Conservation (phyloP, 495 filamentous ascomycete species). For the Recurvomyces mirabilis region DNA sequence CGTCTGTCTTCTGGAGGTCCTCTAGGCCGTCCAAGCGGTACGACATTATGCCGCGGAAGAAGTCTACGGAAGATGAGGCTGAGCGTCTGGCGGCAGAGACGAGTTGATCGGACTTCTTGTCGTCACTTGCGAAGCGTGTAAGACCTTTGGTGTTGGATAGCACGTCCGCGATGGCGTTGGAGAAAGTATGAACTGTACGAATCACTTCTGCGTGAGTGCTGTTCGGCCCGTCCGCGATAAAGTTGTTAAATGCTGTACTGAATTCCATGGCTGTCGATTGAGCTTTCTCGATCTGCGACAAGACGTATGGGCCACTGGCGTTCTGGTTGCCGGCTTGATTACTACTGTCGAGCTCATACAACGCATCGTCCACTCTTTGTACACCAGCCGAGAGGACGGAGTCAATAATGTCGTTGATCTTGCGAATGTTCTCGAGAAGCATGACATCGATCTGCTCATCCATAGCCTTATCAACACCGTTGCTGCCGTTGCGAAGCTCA, state of each 20-base stretch:
- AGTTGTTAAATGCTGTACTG: slow-evolving; percentile 93
- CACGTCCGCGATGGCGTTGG: slow-evolving; percentile 84
- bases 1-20: slow-evolving; percentile 76
- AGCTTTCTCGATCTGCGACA: slow-evolving; percentile 95
- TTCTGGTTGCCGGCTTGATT: slow-evolving; percentile 99
- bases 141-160: slow-evolving; percentile 93
- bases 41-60: slow-evolving; percentile 89
- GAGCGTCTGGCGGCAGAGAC: slow-evolving; percentile 71
- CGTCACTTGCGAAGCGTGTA: slow-evolving; percentile 85
- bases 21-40: slow-evolving; percentile 87
- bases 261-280: slow-evolving; percentile 92
- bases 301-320: slow-evolving; percentile 86
- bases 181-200: slow-evolving; percentile 79
- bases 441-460: slow-evolving; percentile 86
- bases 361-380: slow-evolving; percentile 85
- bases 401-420: slow-evolving; percentile 96
- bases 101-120: slow-evolving; percentile 81
- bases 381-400: slow-evolving; percentile 90
- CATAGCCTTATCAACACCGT: slow-evolving; percentile 66
- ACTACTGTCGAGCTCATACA: slow-evolving; percentile 92
- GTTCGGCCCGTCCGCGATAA: slow-evolving; percentile 92
- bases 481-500: slow-evolving; percentile 56
- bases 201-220: slow-evolving; percentile 85
- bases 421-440: slow-evolving; percentile 70
- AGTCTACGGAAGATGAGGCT: slow-evolving; percentile 79